Conservation (phyloP, 192 early-diverging fungal species). For the Phlyctochytrium planicorne region DNA sequence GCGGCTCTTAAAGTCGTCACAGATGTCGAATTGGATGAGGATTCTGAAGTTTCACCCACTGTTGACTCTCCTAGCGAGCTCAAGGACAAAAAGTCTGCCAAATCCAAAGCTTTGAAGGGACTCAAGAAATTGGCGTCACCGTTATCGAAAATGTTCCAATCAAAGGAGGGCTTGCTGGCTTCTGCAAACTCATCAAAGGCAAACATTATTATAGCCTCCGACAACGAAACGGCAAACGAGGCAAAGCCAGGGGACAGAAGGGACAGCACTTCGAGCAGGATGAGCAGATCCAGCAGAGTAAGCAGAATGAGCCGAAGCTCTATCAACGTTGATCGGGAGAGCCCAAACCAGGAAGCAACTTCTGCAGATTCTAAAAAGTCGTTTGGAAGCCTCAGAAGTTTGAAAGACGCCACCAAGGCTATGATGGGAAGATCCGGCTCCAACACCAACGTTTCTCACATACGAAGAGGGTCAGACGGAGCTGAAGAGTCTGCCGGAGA, state of each 20-base stretch:
- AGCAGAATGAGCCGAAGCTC: background rate
- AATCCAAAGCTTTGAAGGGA: background rate
- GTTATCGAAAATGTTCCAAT: background rate
- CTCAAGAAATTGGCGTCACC: background rate
- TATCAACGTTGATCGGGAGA: background rate
- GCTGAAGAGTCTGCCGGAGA: background rate
- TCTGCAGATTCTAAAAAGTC: background rate
- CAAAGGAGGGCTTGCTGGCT: background rate
- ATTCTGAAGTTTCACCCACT: background rate
- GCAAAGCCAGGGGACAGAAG: background rate
- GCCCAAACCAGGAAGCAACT: background rate
- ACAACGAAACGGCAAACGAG: constrained; percentile 1
- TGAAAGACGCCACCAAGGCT: background rate
- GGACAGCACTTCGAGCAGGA: background rate
- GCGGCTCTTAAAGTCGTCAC: no score
- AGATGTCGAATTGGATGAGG: no score
- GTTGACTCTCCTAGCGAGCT: background rate
- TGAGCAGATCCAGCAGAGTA: background rate
- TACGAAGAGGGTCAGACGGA: background rate
- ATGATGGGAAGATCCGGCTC: background rate
- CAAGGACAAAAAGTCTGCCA: background rate
- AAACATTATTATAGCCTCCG: no score
- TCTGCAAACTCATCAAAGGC: background rate
- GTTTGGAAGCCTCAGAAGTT: background rate
- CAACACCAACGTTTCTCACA: background rate